phyloP scores from a whole-genome alignment of 176 grass and related monocot genomes.

The Lolium perenne region DNA sequence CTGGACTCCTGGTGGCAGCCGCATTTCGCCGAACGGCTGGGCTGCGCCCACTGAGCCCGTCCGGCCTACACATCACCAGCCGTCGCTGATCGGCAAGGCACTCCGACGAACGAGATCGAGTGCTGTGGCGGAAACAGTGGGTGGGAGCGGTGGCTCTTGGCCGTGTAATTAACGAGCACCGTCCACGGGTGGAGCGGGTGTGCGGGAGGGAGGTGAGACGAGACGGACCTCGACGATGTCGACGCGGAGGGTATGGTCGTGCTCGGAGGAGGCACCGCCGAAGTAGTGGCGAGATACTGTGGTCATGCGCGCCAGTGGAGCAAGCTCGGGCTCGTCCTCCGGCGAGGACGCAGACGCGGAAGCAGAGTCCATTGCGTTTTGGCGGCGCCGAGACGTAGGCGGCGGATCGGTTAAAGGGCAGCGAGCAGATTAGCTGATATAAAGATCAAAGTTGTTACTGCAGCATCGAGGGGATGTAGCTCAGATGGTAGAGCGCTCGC shows the following conservation, averaged over 20 bases:
- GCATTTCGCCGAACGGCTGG: constrained; percentile 30
- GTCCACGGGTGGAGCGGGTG: not conserved
- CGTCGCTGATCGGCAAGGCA: too few relatives aligned
- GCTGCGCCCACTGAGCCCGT: not conserved
- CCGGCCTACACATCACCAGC: too few relatives aligned
- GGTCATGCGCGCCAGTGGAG: constrained; percentile 42
- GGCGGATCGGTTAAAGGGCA: too few relatives aligned
- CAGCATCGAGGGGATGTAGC: not conserved
- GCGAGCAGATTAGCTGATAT: too few relatives aligned
- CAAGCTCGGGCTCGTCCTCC: not conserved
- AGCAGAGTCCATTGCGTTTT: constrained; percentile 26
- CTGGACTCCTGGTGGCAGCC: not conserved
- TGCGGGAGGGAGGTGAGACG: not conserved
- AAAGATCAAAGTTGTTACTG: fast-evolving
- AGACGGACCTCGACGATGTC: constrained; percentile 74
- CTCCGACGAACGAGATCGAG: not conserved
- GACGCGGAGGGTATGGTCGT: constrained; percentile 56
- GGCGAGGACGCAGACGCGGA: not conserved
- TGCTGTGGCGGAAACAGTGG: not conserved
- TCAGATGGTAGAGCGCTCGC: constrained; percentile 59
- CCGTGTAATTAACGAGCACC: not conserved
- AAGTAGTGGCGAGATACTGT: constrained; percentile 76
- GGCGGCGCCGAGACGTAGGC: not conserved
- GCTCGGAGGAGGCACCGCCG: constrained; percentile 53
- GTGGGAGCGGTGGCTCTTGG: not conserved